Conservation (phyloP, 768 basidiomycete genomes). For the Grammothele lineata region DNA sequence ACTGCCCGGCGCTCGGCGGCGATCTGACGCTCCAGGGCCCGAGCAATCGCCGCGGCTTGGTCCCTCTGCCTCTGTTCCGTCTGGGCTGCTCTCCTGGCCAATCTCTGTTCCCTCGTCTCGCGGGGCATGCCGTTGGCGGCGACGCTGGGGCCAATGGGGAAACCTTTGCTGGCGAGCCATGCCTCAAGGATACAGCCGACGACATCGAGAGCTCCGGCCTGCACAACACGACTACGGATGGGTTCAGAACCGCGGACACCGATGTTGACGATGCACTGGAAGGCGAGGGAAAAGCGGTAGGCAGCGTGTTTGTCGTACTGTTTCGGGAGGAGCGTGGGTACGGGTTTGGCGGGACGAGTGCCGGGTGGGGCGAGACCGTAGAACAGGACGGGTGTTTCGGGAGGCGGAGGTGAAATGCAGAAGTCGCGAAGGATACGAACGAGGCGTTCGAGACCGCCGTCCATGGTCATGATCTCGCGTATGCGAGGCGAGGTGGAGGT, state of each 20-base stretch:
- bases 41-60: slow-evolving; percentile 52
- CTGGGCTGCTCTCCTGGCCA: slow-evolving; percentile 54
- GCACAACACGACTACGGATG: slow-evolving; percentile 88
- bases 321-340: slow-evolving; percentile 62
- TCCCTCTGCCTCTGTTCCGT: slow-evolving; percentile 56
- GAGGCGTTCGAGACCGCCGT: slow-evolving; percentile 94
- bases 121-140: slow-evolving; percentile 71
- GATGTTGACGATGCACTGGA: slow-evolving; percentile 96
- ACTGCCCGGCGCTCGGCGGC: background rate
- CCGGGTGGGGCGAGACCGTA: slow-evolving; percentile 74
- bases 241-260: slow-evolving; percentile 93
- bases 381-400: slow-evolving; percentile 69
- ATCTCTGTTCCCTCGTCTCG: slow-evolving; percentile 71
- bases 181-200: slow-evolving; percentile 92
- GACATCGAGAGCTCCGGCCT: slow-evolving; percentile 90
- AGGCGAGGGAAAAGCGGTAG: slow-evolving; percentile 87
- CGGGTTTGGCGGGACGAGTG: slow-evolving; percentile 48
- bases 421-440: slow-evolving; percentile 89
- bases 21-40: slow-evolving; percentile 51
- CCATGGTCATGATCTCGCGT: slow-evolving; percentile 96
- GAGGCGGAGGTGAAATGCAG: slow-evolving; percentile 77
- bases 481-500: slow-evolving; percentile 97
- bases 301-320: slow-evolving; percentile 80
- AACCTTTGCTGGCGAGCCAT: slow-evolving; percentile 86
- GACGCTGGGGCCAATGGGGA: slow-evolving; percentile 77